Evolutionary conservation across 495 filamentous ascomycete species (phyloP), one percentile per base, ranked within the genome.

Genomic region (Usnea hakonensis): DNA sequence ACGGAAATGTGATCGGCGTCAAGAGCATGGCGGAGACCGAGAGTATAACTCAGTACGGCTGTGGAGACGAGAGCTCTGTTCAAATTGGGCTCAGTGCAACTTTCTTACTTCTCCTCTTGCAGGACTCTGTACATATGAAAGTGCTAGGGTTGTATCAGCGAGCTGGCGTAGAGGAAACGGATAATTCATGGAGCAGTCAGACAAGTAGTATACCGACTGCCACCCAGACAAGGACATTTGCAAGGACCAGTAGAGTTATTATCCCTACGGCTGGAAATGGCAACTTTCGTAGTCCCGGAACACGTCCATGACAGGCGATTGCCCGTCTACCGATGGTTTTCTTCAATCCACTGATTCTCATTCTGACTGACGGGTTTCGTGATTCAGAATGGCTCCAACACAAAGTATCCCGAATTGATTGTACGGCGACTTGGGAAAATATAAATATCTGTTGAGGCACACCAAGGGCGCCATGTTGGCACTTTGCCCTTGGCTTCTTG

Each of bases 1-100:
- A 86, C 83, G 55, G 88, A 86, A 74, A 98, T 97, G 75, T 98
- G 94, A 73, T 98, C 93, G 19, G 94, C 94, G 71, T 97, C 94
- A 55, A 97, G 85, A 5, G 94, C 94, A 80, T 98, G 93, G 57
- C 94, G 85, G 26, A 98, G 81, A 9, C 94, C 93, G 8, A 98
- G 80, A 0, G 91, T 92, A 72, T 95, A 96, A 17, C 93, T 83
- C 0, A 95, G 81, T 19, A 93, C 83, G 6, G 92, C 88, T 5
- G 90, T 87, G 19, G 87, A 87, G 44, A 91, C 83, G 60, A 96
- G 77, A 5, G 80, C 74, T 8, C 83, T 85, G 35, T 67, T 16
- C 19, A 28, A 14, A 32, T 36, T 41, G 17, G 33, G 11, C 26
- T 37, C 2, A 53, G 14, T 17, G 13, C 37, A 4, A 6, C 6